Conservation (phyloP, 495 filamentous ascomycete genomes). For the Talaromyces nanjingensis region DNA sequence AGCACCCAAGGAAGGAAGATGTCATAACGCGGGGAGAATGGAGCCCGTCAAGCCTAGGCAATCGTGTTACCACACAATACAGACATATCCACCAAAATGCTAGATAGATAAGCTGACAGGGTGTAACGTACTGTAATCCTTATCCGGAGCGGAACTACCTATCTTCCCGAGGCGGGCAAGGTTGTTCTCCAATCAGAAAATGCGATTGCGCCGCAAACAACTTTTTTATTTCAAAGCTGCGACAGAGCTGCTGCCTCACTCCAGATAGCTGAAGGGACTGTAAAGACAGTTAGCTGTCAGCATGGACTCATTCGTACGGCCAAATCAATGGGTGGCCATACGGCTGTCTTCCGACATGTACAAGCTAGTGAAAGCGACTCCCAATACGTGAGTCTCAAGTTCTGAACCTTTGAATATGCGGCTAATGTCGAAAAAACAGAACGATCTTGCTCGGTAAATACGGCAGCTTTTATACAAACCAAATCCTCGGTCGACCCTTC, state of each 20-base stretch:
- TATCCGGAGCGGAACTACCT: background rate
- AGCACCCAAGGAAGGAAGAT: background rate
- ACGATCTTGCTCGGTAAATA: conserved; percentile 83
- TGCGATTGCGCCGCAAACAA: background rate
- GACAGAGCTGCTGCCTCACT: background rate
- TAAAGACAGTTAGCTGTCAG: background rate
- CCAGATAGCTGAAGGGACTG: background rate
- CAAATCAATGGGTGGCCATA: conserved; percentile 56
- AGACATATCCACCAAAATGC: background rate
- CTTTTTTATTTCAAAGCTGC: background rate
- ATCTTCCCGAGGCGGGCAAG: background rate
- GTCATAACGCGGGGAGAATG: conserved; percentile 4
- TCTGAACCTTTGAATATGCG: conserved; percentile 4
- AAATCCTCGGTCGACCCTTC: conserved; percentile 80
- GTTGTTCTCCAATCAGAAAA: background rate
- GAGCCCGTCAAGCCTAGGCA: background rate
- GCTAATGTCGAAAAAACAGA: conserved; percentile 37
- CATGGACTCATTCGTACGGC: conserved; percentile 50
- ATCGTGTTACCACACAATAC: conserved; percentile 1
- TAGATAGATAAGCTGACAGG: background rate
- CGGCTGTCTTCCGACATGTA: conserved; percentile 60
- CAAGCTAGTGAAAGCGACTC: conserved; percentile 57
- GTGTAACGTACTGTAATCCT: background rate
- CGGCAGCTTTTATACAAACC: conserved; percentile 77
- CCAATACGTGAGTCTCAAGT: conserved; percentile 63